These are phyloP conservation scores for Pleurotus djamor DNA, from an alignment of 768 basidiomycete species.

Conservation along the genomic window DNA sequence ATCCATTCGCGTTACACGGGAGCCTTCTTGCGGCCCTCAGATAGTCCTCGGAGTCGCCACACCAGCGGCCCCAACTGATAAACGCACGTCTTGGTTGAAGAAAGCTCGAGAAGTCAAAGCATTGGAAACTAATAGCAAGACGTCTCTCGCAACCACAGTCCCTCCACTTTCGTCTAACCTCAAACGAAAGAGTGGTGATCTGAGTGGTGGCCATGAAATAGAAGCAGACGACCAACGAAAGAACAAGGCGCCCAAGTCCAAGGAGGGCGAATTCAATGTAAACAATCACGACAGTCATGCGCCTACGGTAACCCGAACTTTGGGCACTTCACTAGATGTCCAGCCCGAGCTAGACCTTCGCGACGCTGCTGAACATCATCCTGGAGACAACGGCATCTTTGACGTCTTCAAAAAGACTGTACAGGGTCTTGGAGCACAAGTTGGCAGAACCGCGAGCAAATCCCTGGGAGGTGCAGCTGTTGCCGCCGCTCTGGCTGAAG, in stretches of 20 bases:
- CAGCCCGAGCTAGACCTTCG: not conserved
- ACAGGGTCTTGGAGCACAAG: conserved; percentile 58
- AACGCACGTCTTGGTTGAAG: conserved; percentile 79
- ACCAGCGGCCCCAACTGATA: conserved; percentile 37
- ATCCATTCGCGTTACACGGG: conserved; percentile 52
- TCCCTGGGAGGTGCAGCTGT: conserved; percentile 58
- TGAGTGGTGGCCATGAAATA: conserved; percentile 19
- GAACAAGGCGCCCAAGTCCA: conserved; percentile 47
- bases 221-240: conserved; percentile 36
- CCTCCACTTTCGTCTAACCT: conserved; percentile 17
- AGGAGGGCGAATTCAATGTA: conserved; percentile 25
- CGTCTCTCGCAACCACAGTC: conserved; percentile 10
- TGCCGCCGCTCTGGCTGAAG: conserved; percentile 63
- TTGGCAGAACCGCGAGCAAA: conserved; percentile 58
- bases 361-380: not conserved
- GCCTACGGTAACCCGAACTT: too few species aligned
- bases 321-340: too few species aligned
- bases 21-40: conserved; percentile 30
- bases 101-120: conserved; percentile 76
- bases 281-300: too few species aligned
- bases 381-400: conserved; percentile 47
- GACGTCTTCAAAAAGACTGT: conserved; percentile 71
- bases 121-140: conserved; percentile 47
- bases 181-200: conserved; percentile 70
- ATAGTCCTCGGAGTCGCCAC: conserved; percentile 25